Conservation (phyloP, 2,329 filamentous ascomycete genomes). For the Alternaria novae-zelandiae region DNA sequence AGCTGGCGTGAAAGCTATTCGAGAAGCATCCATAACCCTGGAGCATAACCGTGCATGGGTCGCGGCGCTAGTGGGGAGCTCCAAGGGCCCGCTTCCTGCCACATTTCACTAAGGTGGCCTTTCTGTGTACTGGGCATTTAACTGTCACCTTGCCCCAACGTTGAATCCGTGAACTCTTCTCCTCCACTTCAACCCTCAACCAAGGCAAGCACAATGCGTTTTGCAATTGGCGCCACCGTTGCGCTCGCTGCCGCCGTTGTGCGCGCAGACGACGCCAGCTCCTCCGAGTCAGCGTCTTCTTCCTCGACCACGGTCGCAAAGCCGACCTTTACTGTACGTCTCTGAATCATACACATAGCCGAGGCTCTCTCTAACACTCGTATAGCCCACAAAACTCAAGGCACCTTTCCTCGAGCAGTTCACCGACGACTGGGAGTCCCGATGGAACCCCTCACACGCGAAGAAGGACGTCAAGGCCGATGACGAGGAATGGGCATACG, state of each 20-base stretch:
- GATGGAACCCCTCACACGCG: conserved; percentile 94
- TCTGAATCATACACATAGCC: background rate
- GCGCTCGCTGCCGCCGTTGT: conserved; percentile 75
- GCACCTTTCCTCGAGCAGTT: conserved; percentile 98
- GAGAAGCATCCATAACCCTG: conserved; percentile 24
- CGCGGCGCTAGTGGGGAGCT: conserved; percentile 17
- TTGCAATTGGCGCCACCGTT: conserved; percentile 76
- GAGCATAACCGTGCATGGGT: conserved; percentile 17
- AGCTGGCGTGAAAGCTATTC: conserved; percentile 28
- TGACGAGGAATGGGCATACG: conserved; percentile 91
- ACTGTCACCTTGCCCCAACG: conserved; percentile 29
- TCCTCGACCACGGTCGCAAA: conserved; percentile 68
- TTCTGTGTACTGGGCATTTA: conserved; percentile 27
- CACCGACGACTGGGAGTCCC: conserved; percentile 90
- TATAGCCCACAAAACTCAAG: conserved; percentile 85
- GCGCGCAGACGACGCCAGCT: conserved; percentile 65
- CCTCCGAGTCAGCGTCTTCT: conserved; percentile 57
- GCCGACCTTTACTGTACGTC: conserved; percentile 86
- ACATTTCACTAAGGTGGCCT: conserved; percentile 27
- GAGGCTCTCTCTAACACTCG: conserved; percentile 22
- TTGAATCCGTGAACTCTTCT: conserved; percentile 17
- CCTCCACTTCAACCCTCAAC: conserved; percentile 29
- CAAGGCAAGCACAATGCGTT: conserved; percentile 54
- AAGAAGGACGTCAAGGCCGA: conserved; percentile 88
- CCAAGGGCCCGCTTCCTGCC: conserved; percentile 16